Percentiles rank a stretch among this genome's conserved stretches.
phyloP scores from a whole-genome alignment of 2,329 filamentous ascomycete genomes.

The Venturia oleaginea region DNA sequence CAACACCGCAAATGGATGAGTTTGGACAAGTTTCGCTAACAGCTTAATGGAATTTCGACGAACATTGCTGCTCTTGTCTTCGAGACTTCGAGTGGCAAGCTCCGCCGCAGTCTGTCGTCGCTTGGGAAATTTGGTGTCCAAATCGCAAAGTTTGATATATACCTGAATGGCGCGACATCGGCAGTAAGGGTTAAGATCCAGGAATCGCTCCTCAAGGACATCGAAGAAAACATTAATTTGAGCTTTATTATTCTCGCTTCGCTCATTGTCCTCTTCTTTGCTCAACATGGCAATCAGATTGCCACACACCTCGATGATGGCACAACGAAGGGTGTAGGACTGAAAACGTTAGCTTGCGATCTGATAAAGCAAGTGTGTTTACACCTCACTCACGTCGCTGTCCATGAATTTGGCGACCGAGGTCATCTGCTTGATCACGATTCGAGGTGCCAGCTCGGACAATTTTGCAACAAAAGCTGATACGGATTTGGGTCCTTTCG shows the following conservation, averaged over 20 bases:
- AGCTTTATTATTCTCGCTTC: slow-evolving; percentile 84
- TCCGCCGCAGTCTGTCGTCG: slow-evolving; percentile 80
- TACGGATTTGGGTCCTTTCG: slow-evolving; percentile 89
- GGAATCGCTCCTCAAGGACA: slow-evolving; percentile 88
- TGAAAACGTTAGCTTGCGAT: slow-evolving; percentile 24
- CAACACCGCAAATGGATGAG: slow-evolving; percentile 87
- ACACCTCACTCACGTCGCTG: slow-evolving; percentile 66
- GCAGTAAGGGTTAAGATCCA: slow-evolving; percentile 95
- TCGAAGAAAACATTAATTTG: slow-evolving; percentile 97
- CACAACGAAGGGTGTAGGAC: slow-evolving; percentile 88
- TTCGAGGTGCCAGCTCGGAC: slow-evolving; percentile 79
- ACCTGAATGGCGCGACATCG: slow-evolving; percentile 87
- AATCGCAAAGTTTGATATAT: slow-evolving; percentile 80
- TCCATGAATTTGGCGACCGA: slow-evolving; percentile 89
- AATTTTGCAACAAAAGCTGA: slow-evolving; percentile 89
- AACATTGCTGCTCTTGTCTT: slow-evolving; percentile 98
- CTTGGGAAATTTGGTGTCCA: slow-evolving; percentile 96
- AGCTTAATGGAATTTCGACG: slow-evolving; percentile 91
- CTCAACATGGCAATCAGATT: slow-evolving; percentile 89
- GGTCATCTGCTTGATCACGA: slow-evolving; percentile 97
- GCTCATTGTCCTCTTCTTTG: slow-evolving; percentile 68
- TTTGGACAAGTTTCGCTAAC: slow-evolving; percentile 77
- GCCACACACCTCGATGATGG: slow-evolving; percentile 92
- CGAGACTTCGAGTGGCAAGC: slow-evolving; percentile 76
- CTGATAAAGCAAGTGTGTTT: neutral